Percentiles rank a stretch among this genome's conserved stretches.
phyloP scores from a whole-genome alignment of 345 rosid species.

The Kernera saxatilis region DNA sequence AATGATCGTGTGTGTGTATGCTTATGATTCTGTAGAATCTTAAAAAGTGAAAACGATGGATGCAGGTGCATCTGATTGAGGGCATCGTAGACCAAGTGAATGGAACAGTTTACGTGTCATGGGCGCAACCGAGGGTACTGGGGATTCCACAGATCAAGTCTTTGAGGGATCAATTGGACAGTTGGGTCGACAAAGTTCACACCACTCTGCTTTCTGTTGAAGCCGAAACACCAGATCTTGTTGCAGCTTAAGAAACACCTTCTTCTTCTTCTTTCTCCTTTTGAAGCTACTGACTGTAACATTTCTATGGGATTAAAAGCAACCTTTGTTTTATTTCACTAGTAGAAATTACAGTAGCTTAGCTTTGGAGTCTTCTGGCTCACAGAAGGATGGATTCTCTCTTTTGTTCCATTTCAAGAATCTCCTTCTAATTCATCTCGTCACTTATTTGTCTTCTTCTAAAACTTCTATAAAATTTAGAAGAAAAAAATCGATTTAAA shows the following conservation, averaged over 20 bases:
- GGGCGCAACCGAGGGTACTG: constrained; percentile 99
- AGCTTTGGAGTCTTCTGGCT: neutral
- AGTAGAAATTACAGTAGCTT: constrained; percentile 12
- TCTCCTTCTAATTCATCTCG: too few species aligned
- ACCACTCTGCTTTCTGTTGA: constrained; percentile 76
- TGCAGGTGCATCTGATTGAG: constrained; percentile 94
- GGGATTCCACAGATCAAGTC: constrained; percentile 90
- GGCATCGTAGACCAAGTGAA: constrained; percentile 97
- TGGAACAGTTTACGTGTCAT: constrained; percentile 82
- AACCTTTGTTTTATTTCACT: neutral
- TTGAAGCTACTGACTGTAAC: constrained; percentile 10
- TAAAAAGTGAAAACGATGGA: constrained; percentile 9
- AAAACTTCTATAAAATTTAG: too few species aligned
- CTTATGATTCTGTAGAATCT: neutral
- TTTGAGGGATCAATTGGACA: constrained; percentile 76
- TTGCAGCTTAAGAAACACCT: constrained; percentile 26
- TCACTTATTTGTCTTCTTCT: too few species aligned
- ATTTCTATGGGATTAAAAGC: constrained; percentile 8
- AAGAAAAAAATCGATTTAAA: too few species aligned
- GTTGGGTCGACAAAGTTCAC: constrained; percentile 84
- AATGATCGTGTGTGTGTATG: neutral
- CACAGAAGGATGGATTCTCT: neutral
- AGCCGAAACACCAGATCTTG: constrained; percentile 98
- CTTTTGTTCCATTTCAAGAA: constrained; percentile 3
- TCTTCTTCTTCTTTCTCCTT: neutral